Percentiles rank a stretch among this genome's conserved stretches.
Evolutionary conservation across 805 yeast species (phyloP).

Genomic region (Starmerella cellae): DNA sequence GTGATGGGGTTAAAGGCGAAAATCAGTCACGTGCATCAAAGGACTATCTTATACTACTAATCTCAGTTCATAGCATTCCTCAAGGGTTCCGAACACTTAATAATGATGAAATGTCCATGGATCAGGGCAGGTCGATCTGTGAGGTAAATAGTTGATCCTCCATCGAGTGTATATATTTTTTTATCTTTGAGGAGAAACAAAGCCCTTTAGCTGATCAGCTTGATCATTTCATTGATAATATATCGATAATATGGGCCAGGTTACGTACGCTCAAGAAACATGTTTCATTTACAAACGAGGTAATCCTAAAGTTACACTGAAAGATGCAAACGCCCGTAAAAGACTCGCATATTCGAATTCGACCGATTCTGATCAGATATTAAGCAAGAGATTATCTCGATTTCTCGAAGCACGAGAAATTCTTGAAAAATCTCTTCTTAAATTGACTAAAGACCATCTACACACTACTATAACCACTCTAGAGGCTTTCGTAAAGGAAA

Average conservation of each 20-base stretch:
- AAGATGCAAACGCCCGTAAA: constrained; percentile 1
- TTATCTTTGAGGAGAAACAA: too few relatives aligned
- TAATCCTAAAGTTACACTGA: not conserved
- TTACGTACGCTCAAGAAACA: constrained; percentile 10
- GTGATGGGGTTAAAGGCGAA: too few relatives aligned
- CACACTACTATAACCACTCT: not conserved
- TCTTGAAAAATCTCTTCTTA: not conserved
- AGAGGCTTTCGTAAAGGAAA: not conserved
- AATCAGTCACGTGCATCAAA: too few relatives aligned
- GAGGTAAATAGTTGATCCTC: too few relatives aligned
- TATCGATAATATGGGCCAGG: too few relatives aligned
- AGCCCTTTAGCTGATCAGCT: too few relatives aligned
- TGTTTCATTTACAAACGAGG: constrained; percentile 12
- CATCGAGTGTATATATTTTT: too few relatives aligned
- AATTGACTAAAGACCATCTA: not conserved
- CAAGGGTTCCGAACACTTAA: too few relatives aligned
- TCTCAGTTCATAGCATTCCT: too few relatives aligned
- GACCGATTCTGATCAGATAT: not conserved
- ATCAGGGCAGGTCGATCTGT: too few relatives aligned
- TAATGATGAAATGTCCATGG: too few relatives aligned
- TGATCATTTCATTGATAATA: too few relatives aligned
- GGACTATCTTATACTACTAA: not conserved
- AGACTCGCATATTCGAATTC: constrained; percentile 2
- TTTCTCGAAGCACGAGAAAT: constrained; percentile 7
- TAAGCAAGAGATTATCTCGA: constrained; percentile 1